These are phyloP conservation scores for Ceratobasidium papillatum DNA, from an alignment of 1,284 basidiomycete species.

Conservation along the genomic window DNA sequence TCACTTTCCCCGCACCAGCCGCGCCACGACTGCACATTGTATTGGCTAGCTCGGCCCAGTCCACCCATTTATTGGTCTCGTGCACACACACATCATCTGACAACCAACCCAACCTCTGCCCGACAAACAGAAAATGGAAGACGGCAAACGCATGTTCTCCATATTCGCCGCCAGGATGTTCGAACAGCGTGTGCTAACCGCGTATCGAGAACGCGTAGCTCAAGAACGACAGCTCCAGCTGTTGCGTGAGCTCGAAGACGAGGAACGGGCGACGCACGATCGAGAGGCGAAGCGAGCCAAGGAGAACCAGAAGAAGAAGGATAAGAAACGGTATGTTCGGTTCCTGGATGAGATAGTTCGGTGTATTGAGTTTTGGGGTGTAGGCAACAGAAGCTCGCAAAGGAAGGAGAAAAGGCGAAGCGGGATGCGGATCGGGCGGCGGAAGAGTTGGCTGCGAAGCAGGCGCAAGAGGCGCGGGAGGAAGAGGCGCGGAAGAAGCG, in stretches of 20 bases:
- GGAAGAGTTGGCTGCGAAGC: slow-evolving; percentile 76
- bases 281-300: slow-evolving; percentile 93
- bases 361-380: slow-evolving; percentile 24
- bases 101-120: slow-evolving; percentile 47
- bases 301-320: slow-evolving; percentile 99
- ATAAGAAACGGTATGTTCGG: slow-evolving; percentile 82
- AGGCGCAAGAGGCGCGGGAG: slow-evolving; percentile 69
- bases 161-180: slow-evolving; percentile 99
- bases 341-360: slow-evolving; percentile 1
- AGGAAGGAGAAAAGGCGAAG: slow-evolving; percentile 86
- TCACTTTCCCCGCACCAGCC: no score
- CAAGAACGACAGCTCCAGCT: slow-evolving; percentile 89
- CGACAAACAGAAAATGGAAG: slow-evolving; percentile 98
- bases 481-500: slow-evolving; percentile 72
- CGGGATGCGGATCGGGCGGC: slow-evolving; percentile 83
- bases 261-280: slow-evolving; percentile 81
- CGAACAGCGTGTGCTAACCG: slow-evolving; percentile 94
- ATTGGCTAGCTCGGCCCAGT: background rate
- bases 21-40: background rate
- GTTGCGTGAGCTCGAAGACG: slow-evolving; percentile 88
- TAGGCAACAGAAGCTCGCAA: slow-evolving; percentile 89
- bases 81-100: slow-evolving; percentile 50
- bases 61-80: background rate
- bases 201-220: slow-evolving; percentile 91
- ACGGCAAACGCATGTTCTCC: slow-evolving; percentile 99